phyloP scores from a whole-genome alignment of 345 rosid genomes.

The Trapa bicornis region DNA sequence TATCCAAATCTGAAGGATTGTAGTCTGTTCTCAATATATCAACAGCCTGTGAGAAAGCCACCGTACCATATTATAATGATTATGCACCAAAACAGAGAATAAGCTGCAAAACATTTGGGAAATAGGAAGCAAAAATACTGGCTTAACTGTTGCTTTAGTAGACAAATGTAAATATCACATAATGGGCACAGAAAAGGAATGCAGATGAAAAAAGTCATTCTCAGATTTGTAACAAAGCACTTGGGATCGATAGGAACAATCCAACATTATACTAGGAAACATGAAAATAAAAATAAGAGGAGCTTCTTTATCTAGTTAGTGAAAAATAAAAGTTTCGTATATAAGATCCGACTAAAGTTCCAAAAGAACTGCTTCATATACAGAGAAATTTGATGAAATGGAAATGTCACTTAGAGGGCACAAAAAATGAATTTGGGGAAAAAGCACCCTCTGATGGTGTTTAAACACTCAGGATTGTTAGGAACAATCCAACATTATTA shows the following conservation, averaged over 20 bases:
- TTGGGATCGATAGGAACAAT: not conserved
- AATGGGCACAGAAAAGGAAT: not conserved
- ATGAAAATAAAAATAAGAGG: not conserved
- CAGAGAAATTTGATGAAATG: not conserved
- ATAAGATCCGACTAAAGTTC: not conserved
- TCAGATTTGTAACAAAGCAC: not conserved
- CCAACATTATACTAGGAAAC: not conserved
- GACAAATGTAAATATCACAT: not conserved
- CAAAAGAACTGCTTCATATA: not conserved
- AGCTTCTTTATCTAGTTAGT: not conserved
- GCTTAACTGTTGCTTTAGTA: not conserved
- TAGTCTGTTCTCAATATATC: conserved; percentile 71
- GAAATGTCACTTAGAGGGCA: too few species aligned
- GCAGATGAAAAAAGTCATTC: not conserved
- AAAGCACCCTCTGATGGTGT: too few species aligned
- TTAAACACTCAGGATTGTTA: not conserved
- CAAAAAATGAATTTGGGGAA: too few species aligned
- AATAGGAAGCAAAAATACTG: not conserved
- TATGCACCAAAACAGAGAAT: not conserved
- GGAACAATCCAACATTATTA: not conserved
- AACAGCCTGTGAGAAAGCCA: conserved; percentile 9
- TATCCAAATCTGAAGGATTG: conserved; percentile 90
- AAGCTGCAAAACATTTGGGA: not conserved
- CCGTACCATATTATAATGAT: not conserved
- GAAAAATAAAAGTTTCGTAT: not conserved